Base-by-base conservation (phyloP, 2,329 filamentous ascomycete genomes). In the Pleomassaria siparia region DNA sequence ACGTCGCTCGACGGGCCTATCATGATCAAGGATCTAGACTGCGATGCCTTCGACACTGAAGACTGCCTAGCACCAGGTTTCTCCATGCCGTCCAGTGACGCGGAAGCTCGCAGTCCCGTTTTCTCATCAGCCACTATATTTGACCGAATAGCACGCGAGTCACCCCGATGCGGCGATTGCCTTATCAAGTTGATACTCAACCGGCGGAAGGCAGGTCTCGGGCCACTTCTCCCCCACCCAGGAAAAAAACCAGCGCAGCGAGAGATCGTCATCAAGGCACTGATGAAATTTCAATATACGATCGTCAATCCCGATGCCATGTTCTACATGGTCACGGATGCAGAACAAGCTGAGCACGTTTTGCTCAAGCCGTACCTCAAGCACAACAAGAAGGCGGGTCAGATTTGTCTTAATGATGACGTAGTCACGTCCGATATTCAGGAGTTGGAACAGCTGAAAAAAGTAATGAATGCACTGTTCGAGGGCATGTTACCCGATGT, bases 321-420 rank as follows among this genome's bases (percentile, higher is more conserved):
- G 37, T 76, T 74, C 52, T 65, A 71, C 40, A 74, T 75, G 72
- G 58, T 76, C 42, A 74, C 71, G 22, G 74, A 75, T 56, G 71
- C 72, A 2, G 72, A 75, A 52, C 71, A 75, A 48, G 71, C 69
- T 1, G 62, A 72, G 50, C 65, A 64, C 15, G 60, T 68, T 15
- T 53, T 74, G 6, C 57, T 74, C 6, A 70, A 73, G 25, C 60
- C 69, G 12, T 64, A 67, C 25, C 62, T 72, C 32, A 63, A 61
- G 49, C 47, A 66, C 18, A 59, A 61, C 20, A 69, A 66, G 43
- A 67, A 68, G 43, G 59, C 55, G 0, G 71, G 71, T 1, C 72
- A 74, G 49, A 67, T 72, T 28, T 76, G 72, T 43, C 57, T 75
- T 18, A 74, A 75, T 46, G 73, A 75, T 57, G 73, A 75, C 59